Evolutionary conservation across 768 basidiomycete species (phyloP), one percentile per base, ranked within the genome.

Genomic region (Auricularia heimuer): DNA sequence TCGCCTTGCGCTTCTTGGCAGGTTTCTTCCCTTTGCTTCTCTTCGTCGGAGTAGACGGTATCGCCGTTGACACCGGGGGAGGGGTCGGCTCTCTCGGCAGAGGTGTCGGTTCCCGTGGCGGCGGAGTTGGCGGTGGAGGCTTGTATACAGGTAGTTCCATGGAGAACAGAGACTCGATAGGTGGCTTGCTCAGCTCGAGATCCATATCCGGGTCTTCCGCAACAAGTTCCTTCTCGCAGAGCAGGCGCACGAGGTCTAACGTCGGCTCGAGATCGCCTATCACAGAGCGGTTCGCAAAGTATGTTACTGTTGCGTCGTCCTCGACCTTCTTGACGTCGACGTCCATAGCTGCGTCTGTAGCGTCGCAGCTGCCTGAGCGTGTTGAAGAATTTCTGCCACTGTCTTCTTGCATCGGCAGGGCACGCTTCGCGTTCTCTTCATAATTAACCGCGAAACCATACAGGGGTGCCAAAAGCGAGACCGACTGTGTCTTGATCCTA

Each of bases 251-350:
- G 6, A 83, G 69, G 1, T 80, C 76, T 2, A 87, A 67, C 3
- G 86, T 80, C 1, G 90, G 86, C 73, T 95, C 94, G 29, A 95
- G 81, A 70, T 92, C 84, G 29, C 92, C 91, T 72, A 11, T 62
- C 34, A 65, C 62, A 54, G 70, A 61, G n/a, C 16, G 44, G 64
- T 61, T 45, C 47, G 69, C 62, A 76, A 51, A 80, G 74, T 16
- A 85, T 74, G 29, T 80, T 76, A 18, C 75, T 70, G 8, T 83
- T 36, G 18, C 21, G 47, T 8, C 11, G 6, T 51, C 47, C 18
- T 51, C 47, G 47, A 6, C 14, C 3, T 60, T 14, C 18, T 45
- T 37, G 18, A 29, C 45, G 44, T 29, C 60, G n/a, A 64, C 65
- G 33, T 63, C 64, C 1, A 60, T 36, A 10, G 63, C 11, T 1